Percentiles rank a stretch among this genome's conserved stretches.
Evolutionary conservation across 148 eudicot species (phyloP).

Genomic region (Rhododendron vialii): DNA sequence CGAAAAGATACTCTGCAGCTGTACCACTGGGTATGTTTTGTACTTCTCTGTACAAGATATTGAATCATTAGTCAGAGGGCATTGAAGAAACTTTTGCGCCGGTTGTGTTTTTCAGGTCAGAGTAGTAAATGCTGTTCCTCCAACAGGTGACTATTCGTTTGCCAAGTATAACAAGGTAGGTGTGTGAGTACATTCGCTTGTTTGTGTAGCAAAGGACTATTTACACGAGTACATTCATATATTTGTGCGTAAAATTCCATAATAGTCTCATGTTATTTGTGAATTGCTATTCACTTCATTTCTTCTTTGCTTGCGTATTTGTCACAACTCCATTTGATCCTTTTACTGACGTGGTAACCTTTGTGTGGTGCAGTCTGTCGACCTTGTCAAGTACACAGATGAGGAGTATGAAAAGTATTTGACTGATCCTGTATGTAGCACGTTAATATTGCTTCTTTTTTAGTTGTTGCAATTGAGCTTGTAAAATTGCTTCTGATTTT

Average conservation of each 20-base stretch:
- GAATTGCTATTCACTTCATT: neutral
- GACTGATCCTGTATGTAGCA: conserved; percentile 74
- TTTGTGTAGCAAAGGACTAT: neutral
- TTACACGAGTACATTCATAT: conserved; percentile 68
- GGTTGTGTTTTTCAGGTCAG: conserved; percentile 55
- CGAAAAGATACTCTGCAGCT: conserved; percentile 12
- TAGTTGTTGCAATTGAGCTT: neutral
- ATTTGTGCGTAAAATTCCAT: conserved; percentile 47
- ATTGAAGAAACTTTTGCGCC: neutral
- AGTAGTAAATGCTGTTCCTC: conserved; percentile 88
- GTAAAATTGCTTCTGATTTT: neutral
- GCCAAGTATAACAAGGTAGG: conserved; percentile 90
- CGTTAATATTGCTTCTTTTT: conserved; percentile 1
- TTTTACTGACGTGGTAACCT: neutral
- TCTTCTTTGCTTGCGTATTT: neutral
- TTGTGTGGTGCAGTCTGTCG: conserved; percentile 59
- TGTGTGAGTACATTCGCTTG: neutral
- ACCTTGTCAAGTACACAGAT: conserved; percentile 78
- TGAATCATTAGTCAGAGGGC: neutral
- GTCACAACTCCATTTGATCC: neutral
- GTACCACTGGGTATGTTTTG: conserved; percentile 11
- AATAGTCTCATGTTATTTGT: neutral
- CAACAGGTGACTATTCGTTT: conserved; percentile 90
- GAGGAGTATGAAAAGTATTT: conserved; percentile 87
- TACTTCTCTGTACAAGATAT: neutral